These are phyloP conservation scores for Aurantiochytrium sp. DNA, from an alignment of 108 stramenopile genomes.

Conservation along the genomic window DNA sequence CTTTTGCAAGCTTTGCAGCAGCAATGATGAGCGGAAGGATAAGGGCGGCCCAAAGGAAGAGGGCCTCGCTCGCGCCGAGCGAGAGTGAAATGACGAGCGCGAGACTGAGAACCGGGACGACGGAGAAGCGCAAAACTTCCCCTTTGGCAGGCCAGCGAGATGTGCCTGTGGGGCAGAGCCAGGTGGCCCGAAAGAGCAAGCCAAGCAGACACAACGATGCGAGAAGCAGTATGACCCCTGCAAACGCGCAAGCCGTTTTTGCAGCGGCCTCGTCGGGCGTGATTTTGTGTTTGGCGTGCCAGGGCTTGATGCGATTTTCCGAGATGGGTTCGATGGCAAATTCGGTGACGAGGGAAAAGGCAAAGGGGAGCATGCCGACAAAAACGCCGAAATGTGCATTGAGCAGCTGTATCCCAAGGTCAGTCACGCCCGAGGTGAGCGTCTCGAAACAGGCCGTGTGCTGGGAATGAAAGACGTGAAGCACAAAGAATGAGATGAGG, in stretches of 20 bases:
- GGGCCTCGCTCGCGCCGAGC: not conserved
- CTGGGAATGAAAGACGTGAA: not conserved
- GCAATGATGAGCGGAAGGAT: not conserved
- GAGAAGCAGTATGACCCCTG: not conserved
- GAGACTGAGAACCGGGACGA: not conserved
- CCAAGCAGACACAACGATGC: not conserved
- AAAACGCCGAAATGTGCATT: not conserved
- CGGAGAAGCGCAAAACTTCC: not conserved
- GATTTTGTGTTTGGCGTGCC: not conserved
- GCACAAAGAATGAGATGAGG: not conserved
- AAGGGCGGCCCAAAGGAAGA: not conserved
- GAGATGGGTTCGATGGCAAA: not conserved
- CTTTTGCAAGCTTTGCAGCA: not conserved
- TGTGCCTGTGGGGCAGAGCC: too few species aligned
- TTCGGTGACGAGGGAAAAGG: not conserved
- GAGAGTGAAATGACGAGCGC: not conserved
- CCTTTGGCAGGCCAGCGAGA: not conserved
- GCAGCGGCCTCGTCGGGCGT: not conserved
- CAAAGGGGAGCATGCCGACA: conserved; percentile 1
- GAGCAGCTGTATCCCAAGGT: not conserved
- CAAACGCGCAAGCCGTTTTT: not conserved
- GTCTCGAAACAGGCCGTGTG: not conserved
- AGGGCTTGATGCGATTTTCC: not conserved
- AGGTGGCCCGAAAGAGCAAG: not conserved
- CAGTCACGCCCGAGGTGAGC: not conserved